phyloP scores from a whole-genome alignment of 129 eudicot species.

The Daucus carota region DNA sequence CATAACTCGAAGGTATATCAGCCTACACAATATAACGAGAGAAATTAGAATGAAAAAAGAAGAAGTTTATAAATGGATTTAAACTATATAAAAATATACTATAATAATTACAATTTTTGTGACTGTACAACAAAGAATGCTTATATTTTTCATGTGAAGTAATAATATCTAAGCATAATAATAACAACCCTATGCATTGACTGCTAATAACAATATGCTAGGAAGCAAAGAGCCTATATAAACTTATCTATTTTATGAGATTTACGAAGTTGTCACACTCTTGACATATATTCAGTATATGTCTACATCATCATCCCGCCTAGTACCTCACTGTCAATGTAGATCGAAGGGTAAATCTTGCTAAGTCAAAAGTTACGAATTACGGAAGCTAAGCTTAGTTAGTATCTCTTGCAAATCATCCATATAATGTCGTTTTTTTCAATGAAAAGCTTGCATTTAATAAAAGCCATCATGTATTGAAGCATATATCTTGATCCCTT shows the following conservation, averaged over 20 bases:
- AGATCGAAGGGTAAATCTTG: not conserved
- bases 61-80: conserved; percentile 6
- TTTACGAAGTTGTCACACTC: not conserved
- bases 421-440: not conserved
- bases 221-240: not conserved
- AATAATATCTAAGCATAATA: not conserved
- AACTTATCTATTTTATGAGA: not conserved
- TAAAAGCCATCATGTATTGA: not conserved
- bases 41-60: not conserved
- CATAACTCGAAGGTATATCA: conserved; percentile 72
- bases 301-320: not conserved
- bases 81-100: conserved; percentile 4
- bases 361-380: not conserved
- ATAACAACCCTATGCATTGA: not conserved
- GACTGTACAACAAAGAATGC: not conserved
- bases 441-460: not conserved
- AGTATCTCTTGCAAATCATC: not conserved
- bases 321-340: not conserved
- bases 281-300: not conserved
- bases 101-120: too few species aligned
- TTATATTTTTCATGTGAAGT: not conserved
- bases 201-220: not conserved
- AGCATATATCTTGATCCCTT: not conserved
- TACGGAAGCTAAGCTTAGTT: not conserved
- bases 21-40: conserved; percentile 29